Conservation (phyloP, 345 rosid genomes). For the Murraya paniculata region DNA sequence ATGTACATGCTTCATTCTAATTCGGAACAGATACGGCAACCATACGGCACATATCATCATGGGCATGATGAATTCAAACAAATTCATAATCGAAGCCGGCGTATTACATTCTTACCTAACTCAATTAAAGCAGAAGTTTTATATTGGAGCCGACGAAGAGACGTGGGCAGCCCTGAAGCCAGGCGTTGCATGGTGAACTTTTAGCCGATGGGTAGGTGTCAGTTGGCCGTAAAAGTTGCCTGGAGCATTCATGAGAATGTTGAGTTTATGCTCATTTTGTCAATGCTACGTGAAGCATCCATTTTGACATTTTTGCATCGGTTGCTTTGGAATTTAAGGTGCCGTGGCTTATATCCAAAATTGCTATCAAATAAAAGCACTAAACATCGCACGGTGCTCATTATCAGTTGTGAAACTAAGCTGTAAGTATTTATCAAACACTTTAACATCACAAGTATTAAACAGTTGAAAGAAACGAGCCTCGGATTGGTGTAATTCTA, state of each 20-base stretch:
- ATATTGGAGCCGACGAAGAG: not conserved
- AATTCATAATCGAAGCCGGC: not conserved
- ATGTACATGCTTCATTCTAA: not conserved
- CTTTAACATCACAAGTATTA: no score
- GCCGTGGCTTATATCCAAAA: no score
- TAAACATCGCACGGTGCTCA: no score
- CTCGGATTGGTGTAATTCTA: no score
- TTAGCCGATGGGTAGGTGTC: slow-evolving; percentile 12
- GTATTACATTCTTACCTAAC: not conserved
- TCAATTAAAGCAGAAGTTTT: not conserved
- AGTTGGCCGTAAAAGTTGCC: slow-evolving; percentile 36
- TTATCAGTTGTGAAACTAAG: no score
- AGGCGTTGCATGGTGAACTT: not conserved
- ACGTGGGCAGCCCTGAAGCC: not conserved
- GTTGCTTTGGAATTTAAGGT: no score
- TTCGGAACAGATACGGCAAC: no score
- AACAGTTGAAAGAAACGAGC: no score
- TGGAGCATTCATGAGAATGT: slow-evolving; percentile 30
- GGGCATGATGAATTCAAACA: not conserved
- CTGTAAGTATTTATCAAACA: no score
- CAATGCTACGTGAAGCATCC: not conserved
- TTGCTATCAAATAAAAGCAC: no score
- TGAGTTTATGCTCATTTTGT: not conserved
- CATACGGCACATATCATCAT: not conserved
- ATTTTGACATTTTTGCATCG: not conserved